Evolutionary conservation across 257 asterid genomes (phyloP).

Genomic region (Pogostemon cablin): DNA sequence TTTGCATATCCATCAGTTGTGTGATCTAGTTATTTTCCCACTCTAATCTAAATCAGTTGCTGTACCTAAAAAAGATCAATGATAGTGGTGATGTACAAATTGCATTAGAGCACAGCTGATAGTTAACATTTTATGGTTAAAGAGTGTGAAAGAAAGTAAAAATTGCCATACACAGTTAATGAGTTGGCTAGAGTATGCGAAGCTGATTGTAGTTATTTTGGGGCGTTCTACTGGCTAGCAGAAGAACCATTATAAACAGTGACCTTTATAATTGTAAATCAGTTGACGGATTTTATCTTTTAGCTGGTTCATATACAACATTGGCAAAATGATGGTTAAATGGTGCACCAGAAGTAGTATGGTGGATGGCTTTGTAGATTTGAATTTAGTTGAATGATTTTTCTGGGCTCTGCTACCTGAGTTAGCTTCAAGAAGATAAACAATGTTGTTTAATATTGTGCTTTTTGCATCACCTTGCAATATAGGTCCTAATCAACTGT

Average conservation of each 20-base stretch:
- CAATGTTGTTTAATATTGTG: not conserved
- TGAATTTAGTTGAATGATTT: no score
- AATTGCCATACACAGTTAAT: not conserved
- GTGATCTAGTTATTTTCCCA: not conserved
- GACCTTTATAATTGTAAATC: no score
- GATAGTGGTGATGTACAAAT: not conserved
- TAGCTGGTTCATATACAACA: no score
- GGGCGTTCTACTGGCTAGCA: not conserved
- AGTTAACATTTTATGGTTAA: constrained; percentile 4
- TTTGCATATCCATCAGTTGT: not conserved
- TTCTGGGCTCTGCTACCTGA: no score
- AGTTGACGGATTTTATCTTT: no score
- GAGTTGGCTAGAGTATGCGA: not conserved
- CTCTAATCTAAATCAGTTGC: constrained; percentile 11
- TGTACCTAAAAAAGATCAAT: constrained; percentile 7
- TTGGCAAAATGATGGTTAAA: no score
- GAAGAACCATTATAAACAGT: not conserved
- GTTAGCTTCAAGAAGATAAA: no score
- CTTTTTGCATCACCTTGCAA: not conserved
- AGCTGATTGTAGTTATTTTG: constrained; percentile 9
- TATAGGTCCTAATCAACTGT: not conserved
- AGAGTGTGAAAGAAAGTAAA: not conserved
- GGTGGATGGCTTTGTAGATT: no score
- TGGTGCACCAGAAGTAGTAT: no score
- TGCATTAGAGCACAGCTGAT: not conserved